Base-by-base conservation (phyloP, 805 yeast genomes). In the Naumovozyma castellii region DNA sequence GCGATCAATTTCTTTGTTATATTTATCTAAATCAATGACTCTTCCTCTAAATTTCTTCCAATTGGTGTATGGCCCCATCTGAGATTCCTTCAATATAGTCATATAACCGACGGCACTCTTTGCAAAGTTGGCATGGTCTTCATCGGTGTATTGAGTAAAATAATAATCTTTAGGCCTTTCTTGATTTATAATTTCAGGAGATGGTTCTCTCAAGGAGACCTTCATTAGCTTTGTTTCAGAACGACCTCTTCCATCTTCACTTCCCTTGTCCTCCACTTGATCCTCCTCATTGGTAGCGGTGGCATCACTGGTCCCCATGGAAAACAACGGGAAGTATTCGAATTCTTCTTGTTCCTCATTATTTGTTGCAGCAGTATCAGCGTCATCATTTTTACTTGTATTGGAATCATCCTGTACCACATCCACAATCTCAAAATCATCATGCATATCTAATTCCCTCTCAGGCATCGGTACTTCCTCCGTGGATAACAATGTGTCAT, bases 271-370 rank as follows among this genome's bases (percentile, higher is more conserved):
- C 20, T 22, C 33, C 3, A 13, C 33, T 8, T 19, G 3, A 2
- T 25, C 18, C 3, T 39, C 34, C 10, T n/a, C 34, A 8, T 33
- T 9, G 5, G 33, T 42, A 12, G 25, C 36, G 2, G 19, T 34
- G 17, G 34, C 33, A 17, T 45, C 48, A 3, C 19, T 33, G 18
- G 34, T 32, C 15, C 46, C 49, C 34, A 44, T 49, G 3, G 62
- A 50, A 37, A 57, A 59, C 10, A 59, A 41, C 10, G 61, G 62
- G 34, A 57, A 58, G 27, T 49, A 53, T 13, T 57, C 60, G 36
- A 50, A 57, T 35, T 48, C 54, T 5, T 53, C 60, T 6, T 22
- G 27, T 3, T 42, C 43, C n/a, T 33, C 39, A 5, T 19, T 32
- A 8, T 27, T 38, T 22, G 18, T 36, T 15, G 33, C 20, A 5